Evolutionary conservation across 1,139 yeast genomes (phyloP).

Genomic region (Hyphopichia fennica): DNA sequence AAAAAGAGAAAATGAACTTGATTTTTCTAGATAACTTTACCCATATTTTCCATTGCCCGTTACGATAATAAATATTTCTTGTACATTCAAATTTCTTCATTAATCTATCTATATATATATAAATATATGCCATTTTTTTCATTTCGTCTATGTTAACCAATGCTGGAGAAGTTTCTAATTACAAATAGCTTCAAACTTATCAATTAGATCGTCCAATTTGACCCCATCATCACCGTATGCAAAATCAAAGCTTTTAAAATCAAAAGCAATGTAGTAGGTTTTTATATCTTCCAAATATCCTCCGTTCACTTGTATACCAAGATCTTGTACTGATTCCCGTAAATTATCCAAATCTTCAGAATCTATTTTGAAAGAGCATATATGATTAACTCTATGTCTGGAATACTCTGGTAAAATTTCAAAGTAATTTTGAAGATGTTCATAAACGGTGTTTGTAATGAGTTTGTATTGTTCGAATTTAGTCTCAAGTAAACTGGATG

Average conservation of each 20-base stretch:
- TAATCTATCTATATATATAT: not conserved
- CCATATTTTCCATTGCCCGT: not conserved
- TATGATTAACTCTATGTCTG: not conserved
- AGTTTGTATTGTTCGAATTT: not conserved
- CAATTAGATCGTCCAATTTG: not conserved
- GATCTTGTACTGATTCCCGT: not conserved
- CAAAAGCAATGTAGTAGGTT: not conserved
- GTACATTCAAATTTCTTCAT: not conserved
- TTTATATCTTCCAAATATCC: not conserved
- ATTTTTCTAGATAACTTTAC: not conserved
- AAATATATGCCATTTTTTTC: not conserved
- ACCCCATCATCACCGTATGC: not conserved
- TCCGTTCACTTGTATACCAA: not conserved
- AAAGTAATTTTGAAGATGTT: not conserved
- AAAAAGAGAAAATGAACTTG: constrained; percentile 1
- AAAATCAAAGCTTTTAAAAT: not conserved
- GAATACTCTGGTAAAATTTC: not conserved
- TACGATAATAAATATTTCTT: not conserved
- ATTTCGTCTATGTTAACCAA: too few species aligned
- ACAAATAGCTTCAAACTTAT: not conserved
- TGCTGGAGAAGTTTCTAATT: too few species aligned
- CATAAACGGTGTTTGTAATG: not conserved
- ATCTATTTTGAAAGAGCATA: not conserved
- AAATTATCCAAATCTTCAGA: not conserved
- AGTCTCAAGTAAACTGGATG: not conserved